phyloP scores from a whole-genome alignment of 306 rosid genomes.

The Pterocarpus santalinus region DNA sequence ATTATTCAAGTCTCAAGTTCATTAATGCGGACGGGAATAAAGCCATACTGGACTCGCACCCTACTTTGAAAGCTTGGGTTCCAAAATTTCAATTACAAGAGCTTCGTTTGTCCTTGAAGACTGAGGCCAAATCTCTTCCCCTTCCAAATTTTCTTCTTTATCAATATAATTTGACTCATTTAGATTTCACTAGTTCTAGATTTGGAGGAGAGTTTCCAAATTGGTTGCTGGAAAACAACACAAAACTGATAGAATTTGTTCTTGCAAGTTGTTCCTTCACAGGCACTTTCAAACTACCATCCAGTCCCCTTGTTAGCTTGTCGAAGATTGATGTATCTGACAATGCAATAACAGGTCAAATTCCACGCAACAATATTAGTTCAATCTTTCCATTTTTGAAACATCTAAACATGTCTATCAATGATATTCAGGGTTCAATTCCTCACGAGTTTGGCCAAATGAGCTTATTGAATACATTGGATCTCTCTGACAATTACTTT shows the following conservation, averaged over 20 bases:
- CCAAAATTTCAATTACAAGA: slow-evolving; percentile 32
- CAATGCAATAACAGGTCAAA: slow-evolving; percentile 11
- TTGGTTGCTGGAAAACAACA: slow-evolving; percentile 38
- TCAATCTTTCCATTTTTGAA: background rate
- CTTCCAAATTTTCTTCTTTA: slow-evolving; percentile 20
- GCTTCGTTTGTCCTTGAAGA: background rate
- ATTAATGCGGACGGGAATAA: slow-evolving; percentile 1
- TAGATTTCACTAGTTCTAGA: background rate
- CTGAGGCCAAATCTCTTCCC: background rate
- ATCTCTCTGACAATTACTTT: slow-evolving; percentile 23
- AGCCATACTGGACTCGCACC: background rate
- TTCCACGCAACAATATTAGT: background rate
- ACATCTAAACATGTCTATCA: background rate
- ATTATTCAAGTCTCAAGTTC: too few species aligned
- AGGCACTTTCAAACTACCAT: background rate
- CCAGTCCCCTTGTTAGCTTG: background rate
- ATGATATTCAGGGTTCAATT: background rate
- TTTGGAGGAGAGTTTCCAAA: background rate
- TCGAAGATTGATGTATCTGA: background rate
- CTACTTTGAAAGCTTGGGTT: background rate
- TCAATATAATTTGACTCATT: background rate
- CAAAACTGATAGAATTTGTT: background rate
- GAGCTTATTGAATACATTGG: background rate
- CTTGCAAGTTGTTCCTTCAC: slow-evolving; percentile 13
- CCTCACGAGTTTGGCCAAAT: background rate